These are phyloP conservation scores for Vaccinium darrowii DNA, from an alignment of 148 eudicot genomes.

Conservation along the genomic window DNA sequence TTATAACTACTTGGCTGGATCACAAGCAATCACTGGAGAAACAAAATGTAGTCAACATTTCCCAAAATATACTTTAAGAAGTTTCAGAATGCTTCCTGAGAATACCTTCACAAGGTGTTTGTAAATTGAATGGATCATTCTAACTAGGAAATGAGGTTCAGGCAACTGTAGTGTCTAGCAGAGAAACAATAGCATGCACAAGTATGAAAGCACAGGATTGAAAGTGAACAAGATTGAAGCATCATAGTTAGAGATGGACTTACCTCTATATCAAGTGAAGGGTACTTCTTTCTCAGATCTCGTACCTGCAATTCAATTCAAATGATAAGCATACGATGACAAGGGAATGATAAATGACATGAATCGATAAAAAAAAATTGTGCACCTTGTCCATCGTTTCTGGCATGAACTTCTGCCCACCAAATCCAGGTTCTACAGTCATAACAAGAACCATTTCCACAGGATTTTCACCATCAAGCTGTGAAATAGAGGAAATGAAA, in stretches of 20 bases:
- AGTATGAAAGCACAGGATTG: neutral
- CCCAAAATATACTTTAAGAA: neutral
- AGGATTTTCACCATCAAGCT: conserved; percentile 75
- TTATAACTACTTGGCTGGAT: conserved; percentile 1
- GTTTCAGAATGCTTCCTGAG: neutral
- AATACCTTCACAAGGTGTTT: neutral
- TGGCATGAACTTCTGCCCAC: conserved; percentile 98
- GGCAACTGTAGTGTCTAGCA: neutral
- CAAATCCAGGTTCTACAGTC: conserved; percentile 99
- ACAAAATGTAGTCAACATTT: neutral
- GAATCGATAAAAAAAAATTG: neutral
- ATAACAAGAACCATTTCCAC: conserved; percentile 97
- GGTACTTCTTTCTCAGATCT: conserved; percentile 69
- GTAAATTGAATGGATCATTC: neutral
- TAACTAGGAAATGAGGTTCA: neutral
- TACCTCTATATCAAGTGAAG: conserved; percentile 92
- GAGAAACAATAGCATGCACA: neutral
- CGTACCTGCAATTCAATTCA: conserved; percentile 55
- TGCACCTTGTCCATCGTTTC: conserved; percentile 96
- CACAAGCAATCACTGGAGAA: neutral
- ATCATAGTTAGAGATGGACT: neutral
- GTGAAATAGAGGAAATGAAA: neutral
- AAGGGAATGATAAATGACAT: neutral
- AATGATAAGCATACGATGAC: neutral
- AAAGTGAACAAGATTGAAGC: neutral